Base-by-base conservation (phyloP, 306 rosid genomes). In the Oemleria cerasiformis region DNA sequence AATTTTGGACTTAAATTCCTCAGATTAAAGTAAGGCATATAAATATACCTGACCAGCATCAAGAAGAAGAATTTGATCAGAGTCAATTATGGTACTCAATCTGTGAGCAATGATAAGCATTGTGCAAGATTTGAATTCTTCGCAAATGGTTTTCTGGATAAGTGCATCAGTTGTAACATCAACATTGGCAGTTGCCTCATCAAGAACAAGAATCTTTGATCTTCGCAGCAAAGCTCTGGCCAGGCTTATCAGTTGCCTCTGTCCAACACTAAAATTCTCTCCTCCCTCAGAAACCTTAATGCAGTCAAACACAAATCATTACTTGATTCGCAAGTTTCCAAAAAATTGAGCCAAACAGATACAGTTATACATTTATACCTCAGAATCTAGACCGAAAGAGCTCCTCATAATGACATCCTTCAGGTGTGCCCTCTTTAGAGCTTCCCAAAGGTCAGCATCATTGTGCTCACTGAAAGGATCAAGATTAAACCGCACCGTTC, bases 181-280 rank as follows among this genome's bases (percentile, higher is more conserved):
- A 6, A 92, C 97, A 57, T 97, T 87, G 62, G 98, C 96, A 13
- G 98, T 92, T 41, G 98, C 97, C 81, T 92, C 98, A 71, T 92
- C 98, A n/a, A 92, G 86, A 59, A 92, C 93, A 61, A 92, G 92
- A 73, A 92, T 86, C 83, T 86, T 92, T 23, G 97, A 90, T 82
- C 92, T 87, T 67, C 93, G 84, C 56, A 92, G 79, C 80, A 92
- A 78, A 55, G 98, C 92, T 83, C 98, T 85, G 5, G 92, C 88
- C 49, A 92, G 90, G 81, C 98, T 90, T 68, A 92, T 66, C 43
- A 92, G 84, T 65, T 92, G 98, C 80, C 96, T 81, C 79, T 90
- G 97, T 72, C 98, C 98, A 77, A 90, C 97, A 61, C 97, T 92
- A 83, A 87, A 92, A 73, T 92, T 92, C 65, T 92, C 97, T 23